These are phyloP conservation scores for Cryptosporidium ubiquitum DNA, from an alignment of 169 alveolate genomes.

Conservation along the genomic window DNA sequence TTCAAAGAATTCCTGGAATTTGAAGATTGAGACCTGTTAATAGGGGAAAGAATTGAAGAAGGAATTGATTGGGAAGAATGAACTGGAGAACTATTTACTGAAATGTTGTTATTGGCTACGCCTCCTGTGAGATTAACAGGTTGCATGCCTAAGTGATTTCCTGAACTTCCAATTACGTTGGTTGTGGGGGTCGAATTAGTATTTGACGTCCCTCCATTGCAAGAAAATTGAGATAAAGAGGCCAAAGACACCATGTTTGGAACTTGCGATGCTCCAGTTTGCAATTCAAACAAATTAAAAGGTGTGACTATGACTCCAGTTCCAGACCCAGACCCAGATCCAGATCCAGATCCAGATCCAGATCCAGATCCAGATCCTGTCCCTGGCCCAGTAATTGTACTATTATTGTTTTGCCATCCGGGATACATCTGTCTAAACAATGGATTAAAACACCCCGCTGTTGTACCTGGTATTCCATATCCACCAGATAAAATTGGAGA, in stretches of 20 bases:
- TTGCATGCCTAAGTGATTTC: not conserved
- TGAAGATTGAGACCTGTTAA: slow-evolving; percentile 1
- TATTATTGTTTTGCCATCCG: not conserved
- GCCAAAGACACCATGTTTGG: slow-evolving; percentile 50
- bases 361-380: not conserved
- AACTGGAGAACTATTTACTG: slow-evolving; percentile 22
- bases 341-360: not conserved
- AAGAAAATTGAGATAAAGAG: not conserved
- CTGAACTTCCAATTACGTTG: not conserved
- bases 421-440: not conserved
- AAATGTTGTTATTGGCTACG: not conserved
- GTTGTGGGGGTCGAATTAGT: not conserved
- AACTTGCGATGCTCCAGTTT: not conserved
- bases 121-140: not conserved
- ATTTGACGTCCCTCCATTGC: not conserved
- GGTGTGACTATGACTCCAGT: not conserved
- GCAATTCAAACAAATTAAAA: not conserved
- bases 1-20: not conserved
- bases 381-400: not conserved
- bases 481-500: slow-evolving; percentile 30
- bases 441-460: not conserved
- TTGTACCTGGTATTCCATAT: not conserved
- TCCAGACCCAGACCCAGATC: not conserved
- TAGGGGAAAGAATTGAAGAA: slow-evolving; percentile 65
- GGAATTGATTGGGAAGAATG: slow-evolving; percentile 57